These are phyloP conservation scores for Rhododendron simsii DNA, from an alignment of 148 eudicot species.

Conservation along the genomic window DNA sequence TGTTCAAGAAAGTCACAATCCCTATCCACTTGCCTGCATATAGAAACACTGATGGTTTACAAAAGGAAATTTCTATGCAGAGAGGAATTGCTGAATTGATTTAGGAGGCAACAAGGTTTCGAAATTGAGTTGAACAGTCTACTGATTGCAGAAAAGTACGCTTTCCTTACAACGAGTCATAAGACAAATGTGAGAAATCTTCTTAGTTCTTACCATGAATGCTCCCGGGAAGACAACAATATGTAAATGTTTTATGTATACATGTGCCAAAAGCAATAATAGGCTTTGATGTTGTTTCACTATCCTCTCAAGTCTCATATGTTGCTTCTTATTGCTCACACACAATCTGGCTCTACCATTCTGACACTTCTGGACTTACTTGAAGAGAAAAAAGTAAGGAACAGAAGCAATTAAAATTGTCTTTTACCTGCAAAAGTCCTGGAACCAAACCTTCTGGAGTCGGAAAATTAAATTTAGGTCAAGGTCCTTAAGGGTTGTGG, in stretches of 20 bases:
- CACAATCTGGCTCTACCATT: neutral
- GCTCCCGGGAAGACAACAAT: neutral
- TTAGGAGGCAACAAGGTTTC: neutral
- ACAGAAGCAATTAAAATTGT: neutral
- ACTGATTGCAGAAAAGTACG: neutral
- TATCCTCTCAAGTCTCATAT: neutral
- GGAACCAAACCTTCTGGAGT: slow-evolving; percentile 69
- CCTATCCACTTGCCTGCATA: slow-evolving; percentile 72
- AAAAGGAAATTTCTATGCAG: neutral
- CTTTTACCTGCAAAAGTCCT: slow-evolving; percentile 75
- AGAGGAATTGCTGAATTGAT: neutral
- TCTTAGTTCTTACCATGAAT: neutral
- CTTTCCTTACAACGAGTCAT: neutral
- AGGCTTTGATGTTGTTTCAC: neutral
- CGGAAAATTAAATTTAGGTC: slow-evolving; percentile 76
- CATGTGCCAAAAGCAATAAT: neutral
- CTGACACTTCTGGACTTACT: neutral
- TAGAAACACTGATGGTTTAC: slow-evolving; percentile 6
- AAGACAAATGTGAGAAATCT: neutral
- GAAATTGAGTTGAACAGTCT: neutral
- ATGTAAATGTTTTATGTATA: neutral
- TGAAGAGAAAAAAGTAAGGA: neutral
- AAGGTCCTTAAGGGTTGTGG: slow-evolving; percentile 84
- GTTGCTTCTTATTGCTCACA: neutral
- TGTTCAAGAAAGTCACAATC: slow-evolving; percentile 92